phyloP scores from a whole-genome alignment of 495 filamentous ascomycete genomes.

The Cercophora newfieldiana region DNA sequence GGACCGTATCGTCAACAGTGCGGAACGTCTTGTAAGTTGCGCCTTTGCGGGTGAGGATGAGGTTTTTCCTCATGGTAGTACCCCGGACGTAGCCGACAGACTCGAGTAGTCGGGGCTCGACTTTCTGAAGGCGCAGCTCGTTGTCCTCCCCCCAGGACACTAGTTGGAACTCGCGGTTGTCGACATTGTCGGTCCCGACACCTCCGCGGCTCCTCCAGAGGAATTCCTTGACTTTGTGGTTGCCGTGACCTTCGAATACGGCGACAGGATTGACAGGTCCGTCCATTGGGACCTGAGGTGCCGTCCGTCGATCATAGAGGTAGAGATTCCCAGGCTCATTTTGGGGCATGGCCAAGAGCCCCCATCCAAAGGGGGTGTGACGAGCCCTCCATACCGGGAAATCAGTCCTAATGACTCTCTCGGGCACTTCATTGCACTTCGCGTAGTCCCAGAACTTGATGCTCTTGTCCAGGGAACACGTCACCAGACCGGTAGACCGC shows the following conservation, averaged over 20 bases:
- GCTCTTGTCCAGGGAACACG: slow-evolving; percentile 87
- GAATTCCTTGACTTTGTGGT: slow-evolving; percentile 88
- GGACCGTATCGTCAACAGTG: slow-evolving; percentile 54
- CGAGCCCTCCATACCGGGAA: slow-evolving; percentile 92
- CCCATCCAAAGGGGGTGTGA: slow-evolving; percentile 90
- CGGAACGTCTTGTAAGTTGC: slow-evolving; percentile 86
- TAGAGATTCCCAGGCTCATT: slow-evolving; percentile 81
- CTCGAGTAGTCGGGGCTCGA: slow-evolving; percentile 62
- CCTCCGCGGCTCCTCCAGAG: slow-evolving; percentile 83
- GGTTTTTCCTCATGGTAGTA: slow-evolving; percentile 59
- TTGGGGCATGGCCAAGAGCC: slow-evolving; percentile 88
- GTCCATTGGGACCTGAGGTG: slow-evolving; percentile 41
- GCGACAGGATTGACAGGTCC: slow-evolving; percentile 59
- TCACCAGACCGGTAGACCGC: slow-evolving; percentile 67
- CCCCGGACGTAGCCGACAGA: slow-evolving; percentile 78
- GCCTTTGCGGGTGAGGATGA: slow-evolving; percentile 76
- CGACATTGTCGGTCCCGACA: slow-evolving; percentile 64
- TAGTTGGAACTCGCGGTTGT: slow-evolving; percentile 88
- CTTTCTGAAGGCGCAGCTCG: slow-evolving; percentile 74
- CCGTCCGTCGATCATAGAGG: slow-evolving; percentile 72
- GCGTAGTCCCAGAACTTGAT: slow-evolving; percentile 94
- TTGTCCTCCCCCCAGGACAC: slow-evolving; percentile 92
- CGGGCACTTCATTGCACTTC: slow-evolving; percentile 60
- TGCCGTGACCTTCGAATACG: slow-evolving; percentile 76
- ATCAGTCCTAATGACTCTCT: slow-evolving; percentile 72